phyloP scores from a whole-genome alignment of 176 grass and related monocot species.

The Puya raimondii region DNA sequence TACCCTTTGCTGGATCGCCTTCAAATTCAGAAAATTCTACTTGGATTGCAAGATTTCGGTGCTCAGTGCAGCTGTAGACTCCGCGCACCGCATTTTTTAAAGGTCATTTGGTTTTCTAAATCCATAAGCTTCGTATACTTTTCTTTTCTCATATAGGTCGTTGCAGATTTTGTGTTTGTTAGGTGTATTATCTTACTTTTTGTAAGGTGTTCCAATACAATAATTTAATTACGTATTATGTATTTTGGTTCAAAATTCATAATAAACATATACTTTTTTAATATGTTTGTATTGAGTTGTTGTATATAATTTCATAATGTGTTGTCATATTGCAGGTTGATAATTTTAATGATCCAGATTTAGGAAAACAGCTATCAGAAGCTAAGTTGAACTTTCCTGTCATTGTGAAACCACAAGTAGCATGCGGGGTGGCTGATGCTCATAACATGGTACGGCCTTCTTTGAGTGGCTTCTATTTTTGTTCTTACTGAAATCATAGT shows the following conservation, averaged over 20 bases:
- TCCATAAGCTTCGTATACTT: background rate
- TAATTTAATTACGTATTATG: no score
- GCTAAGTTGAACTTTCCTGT: conserved; percentile 74
- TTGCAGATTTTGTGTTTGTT: no score
- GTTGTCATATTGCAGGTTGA: conserved; percentile 39
- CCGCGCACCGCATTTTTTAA: conserved; percentile 62
- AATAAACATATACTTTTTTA: background rate
- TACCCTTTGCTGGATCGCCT: conserved; percentile 80
- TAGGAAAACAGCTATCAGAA: conserved; percentile 45
- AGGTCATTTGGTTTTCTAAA: conserved; percentile 33
- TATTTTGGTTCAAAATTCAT: background rate
- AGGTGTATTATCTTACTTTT: no score
- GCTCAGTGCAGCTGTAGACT: conserved; percentile 38
- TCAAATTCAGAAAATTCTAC: conserved; percentile 77
- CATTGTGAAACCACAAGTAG: conserved; percentile 95
- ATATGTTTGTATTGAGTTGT: background rate
- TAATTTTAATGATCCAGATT: conserved; percentile 42
- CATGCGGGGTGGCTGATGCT: conserved; percentile 87
- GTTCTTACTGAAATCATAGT: background rate
- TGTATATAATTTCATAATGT: background rate
- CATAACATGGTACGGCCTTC: conserved; percentile 76
- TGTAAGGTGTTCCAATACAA: no score
- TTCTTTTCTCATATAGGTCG: background rate
- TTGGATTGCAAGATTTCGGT: conserved; percentile 49
- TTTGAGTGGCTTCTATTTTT: conserved; percentile 13